phyloP scores from a whole-genome alignment of 2,329 filamentous ascomycete species.

The Nothopassalora personata region DNA sequence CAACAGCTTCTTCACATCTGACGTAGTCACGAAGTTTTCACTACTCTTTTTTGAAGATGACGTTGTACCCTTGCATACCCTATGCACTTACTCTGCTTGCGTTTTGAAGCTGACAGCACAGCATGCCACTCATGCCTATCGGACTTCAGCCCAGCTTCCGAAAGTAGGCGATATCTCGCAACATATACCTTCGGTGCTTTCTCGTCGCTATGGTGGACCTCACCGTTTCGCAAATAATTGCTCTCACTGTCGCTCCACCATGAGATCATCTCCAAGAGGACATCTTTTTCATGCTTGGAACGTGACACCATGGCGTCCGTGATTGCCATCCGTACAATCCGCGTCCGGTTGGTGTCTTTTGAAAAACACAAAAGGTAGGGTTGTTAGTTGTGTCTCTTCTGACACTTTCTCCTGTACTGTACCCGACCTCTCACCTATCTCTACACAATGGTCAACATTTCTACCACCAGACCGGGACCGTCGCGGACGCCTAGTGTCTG shows the following conservation, averaged over 20 bases:
- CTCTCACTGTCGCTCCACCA: conserved; percentile 10
- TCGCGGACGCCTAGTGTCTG: conserved; percentile 1
- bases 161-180: conserved; percentile 15
- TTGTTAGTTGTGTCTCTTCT: conserved; percentile 4
- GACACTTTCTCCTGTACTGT: not conserved
- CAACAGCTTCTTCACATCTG: not conserved
- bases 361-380: conserved; percentile 21
- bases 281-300: conserved; percentile 1
- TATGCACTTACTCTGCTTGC: not conserved
- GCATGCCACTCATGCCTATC: not conserved
- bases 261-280: conserved; percentile 20
- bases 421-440: not conserved
- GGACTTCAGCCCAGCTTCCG: not conserved
- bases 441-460: not conserved
- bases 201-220: conserved; percentile 19
- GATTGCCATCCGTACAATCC: conserved; percentile 1
- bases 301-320: conserved; percentile 12
- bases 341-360: not conserved
- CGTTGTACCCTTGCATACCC: not conserved
- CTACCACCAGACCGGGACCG: not conserved
- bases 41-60: not conserved
- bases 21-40: not conserved
- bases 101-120: not conserved
- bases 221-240: conserved; percentile 2
- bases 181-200: conserved; percentile 18